Evolutionary conservation across 2,329 filamentous ascomycete genomes (phyloP), one percentile per base, ranked within the genome.

Genomic region (Drechslerella stenobrocha): DNA sequence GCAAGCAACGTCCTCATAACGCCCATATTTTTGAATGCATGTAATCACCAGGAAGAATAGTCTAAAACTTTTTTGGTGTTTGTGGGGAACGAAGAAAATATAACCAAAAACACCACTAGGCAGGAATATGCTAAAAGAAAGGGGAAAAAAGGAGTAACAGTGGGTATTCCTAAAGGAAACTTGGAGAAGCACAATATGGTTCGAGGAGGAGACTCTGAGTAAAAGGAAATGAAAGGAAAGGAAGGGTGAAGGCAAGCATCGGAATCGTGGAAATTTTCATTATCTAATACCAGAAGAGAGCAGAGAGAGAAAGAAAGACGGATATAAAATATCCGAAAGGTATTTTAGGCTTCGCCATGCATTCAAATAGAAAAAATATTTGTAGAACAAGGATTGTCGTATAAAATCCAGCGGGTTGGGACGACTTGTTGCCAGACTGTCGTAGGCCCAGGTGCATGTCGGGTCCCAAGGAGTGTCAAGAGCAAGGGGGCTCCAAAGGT

Each of bases 1-100:
- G 35, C 42, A n/a, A 56, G 23, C 20, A 32, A 51, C 37, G 18
- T 13, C 56, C 63, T 13, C 46, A 52, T 30, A 67, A 67, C 63
- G 63, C 63, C 63, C 57, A 55, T 67, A 51, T 67, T 55, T 67
- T 35, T 56, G 55, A 67, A 67, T 67, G 63, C 63, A 67, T 56
- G 28, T 55, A 50, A 59, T 53, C 6, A 52, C 47, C 58, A 59
- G 40, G 42, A 44, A 52, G 44, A 47, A 60, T 52, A 60, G 63
- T 67, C 63, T 67, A 67, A 51, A 56, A 60, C 63, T 67, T 67
- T 65, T 66, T 42, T 40, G 52, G 48, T 50, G 40, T 65, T 53
- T 60, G 48, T 44, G 35, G 37, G n/a, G 47, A 30, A 20, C 35
- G 24, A 59, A 34, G 23, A 48, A 42, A 45, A 52, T 50, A 40